These are phyloP conservation scores for Omphalea diandra DNA, from an alignment of 441 rosid species.

Conservation along the genomic window DNA sequence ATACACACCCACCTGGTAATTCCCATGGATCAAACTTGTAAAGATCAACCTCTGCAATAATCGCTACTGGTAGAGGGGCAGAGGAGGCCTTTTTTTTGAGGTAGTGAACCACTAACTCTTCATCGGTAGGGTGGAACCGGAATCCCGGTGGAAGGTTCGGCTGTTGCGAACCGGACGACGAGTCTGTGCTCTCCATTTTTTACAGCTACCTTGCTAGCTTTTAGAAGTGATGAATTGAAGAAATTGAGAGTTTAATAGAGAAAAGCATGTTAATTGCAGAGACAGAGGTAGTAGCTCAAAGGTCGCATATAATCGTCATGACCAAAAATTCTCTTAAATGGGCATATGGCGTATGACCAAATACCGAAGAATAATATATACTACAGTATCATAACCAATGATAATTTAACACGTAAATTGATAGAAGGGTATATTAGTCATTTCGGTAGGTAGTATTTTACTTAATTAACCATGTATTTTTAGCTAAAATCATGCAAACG, in stretches of 20 bases:
- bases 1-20: slow-evolving; percentile 55
- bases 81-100: slow-evolving; percentile 72
- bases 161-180: slow-evolving; percentile 57
- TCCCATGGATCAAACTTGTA: slow-evolving; percentile 93
- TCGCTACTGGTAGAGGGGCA: slow-evolving; percentile 72
- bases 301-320: slow-evolving; percentile 33
- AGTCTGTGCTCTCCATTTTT: slow-evolving; percentile 69
- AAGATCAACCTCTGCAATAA: slow-evolving; percentile 77
- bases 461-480: not conserved
- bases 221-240: slow-evolving; percentile 2
- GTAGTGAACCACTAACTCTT: slow-evolving; percentile 82
- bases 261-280: slow-evolving; percentile 14
- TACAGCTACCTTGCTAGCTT: not conserved
- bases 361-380: not conserved
- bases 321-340: slow-evolving; percentile 41
- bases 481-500: slow-evolving; percentile 11
- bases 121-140: slow-evolving; percentile 83
- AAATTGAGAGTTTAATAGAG: slow-evolving; percentile 7
- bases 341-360: slow-evolving; percentile 18
- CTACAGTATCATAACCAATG: not conserved
- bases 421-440: slow-evolving; percentile 31
- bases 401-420: not conserved
- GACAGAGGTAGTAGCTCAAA: slow-evolving; percentile 26
- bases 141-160: slow-evolving; percentile 85
- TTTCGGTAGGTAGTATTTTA: not conserved